Percentiles rank a stretch among this genome's conserved stretches.
phyloP scores from a whole-genome alignment of 2,329 filamentous ascomycete species.

The Pseudogymnoascus sp. region DNA sequence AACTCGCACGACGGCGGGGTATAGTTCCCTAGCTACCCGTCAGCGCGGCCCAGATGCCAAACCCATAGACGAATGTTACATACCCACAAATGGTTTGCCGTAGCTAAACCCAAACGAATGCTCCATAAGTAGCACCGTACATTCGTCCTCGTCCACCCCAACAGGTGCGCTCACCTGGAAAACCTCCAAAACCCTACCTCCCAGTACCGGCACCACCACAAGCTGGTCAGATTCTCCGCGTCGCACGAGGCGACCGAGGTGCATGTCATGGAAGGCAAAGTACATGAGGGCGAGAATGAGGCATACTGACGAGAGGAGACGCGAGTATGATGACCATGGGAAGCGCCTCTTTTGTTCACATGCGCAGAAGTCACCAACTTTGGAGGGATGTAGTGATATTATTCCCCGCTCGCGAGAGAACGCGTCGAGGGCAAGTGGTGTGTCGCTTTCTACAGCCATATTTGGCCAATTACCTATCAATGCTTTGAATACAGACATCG shows the following conservation, averaged over 20 bases:
- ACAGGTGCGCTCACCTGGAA: conserved; percentile 64
- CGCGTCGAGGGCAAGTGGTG: neutral
- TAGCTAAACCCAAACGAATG: conserved; percentile 67
- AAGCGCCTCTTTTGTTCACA: neutral
- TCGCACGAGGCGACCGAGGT: neutral
- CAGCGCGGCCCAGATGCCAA: neutral
- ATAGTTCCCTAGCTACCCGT: conserved; percentile 44
- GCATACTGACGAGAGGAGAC: neutral
- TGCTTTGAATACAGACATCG: neutral
- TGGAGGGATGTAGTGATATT: neutral
- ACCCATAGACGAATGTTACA: conserved; percentile 24
- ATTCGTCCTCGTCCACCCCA: conserved; percentile 28
- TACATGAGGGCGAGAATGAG: neutral
- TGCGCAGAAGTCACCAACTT: neutral
- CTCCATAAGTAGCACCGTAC: conserved; percentile 54
- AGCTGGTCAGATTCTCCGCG: neutral
- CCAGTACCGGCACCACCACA: neutral
- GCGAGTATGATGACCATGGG: neutral
- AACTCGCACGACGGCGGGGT: conserved; percentile 60
- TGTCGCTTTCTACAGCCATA: neutral
- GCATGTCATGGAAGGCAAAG: neutral
- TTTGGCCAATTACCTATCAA: neutral
- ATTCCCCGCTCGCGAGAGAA: neutral
- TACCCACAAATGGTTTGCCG: conserved; percentile 63
- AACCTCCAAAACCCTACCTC: conserved; percentile 43